Evolutionary conservation across 2,329 filamentous ascomycete species (phyloP).

Genomic region (Sporothrix mexicana): DNA sequence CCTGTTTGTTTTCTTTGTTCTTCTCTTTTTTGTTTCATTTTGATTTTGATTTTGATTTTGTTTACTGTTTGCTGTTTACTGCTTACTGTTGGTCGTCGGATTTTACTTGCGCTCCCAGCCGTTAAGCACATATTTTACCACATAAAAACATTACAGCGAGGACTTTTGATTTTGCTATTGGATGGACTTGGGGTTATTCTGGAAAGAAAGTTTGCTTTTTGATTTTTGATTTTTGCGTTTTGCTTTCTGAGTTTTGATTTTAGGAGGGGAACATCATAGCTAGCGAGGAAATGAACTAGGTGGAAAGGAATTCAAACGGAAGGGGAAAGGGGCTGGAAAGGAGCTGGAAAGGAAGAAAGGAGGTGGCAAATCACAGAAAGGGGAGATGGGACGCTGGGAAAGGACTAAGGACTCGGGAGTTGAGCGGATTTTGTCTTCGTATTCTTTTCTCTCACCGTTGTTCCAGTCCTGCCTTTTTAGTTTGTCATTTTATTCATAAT

Average conservation of each 20-base stretch:
- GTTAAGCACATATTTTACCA: neutral
- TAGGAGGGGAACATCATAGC: neutral
- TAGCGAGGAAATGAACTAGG: neutral
- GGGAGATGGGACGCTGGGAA: neutral
- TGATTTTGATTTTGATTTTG: neutral
- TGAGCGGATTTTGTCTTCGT: neutral
- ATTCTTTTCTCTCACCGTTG: neutral
- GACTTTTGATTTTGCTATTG: slow-evolving; percentile 2
- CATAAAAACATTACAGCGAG: slow-evolving; percentile 16
- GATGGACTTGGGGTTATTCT: neutral
- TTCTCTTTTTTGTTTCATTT: neutral
- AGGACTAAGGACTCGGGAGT: neutral
- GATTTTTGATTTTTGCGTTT: slow-evolving; percentile 6
- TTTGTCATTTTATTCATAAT: slow-evolving; percentile 18
- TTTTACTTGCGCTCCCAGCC: neutral
- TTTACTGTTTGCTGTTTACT: neutral
- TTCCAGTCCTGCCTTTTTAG: neutral
- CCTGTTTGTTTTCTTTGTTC: neutral
- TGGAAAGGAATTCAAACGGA: neutral
- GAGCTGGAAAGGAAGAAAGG: neutral
- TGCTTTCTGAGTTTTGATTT: slow-evolving; percentile 9
- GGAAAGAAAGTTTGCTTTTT: neutral
- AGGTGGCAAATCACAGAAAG: neutral
- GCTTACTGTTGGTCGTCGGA: neutral
- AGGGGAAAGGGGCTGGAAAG: neutral